phyloP scores from a whole-genome alignment of 495 filamentous ascomycete genomes.

The Neurospora sp. region DNA sequence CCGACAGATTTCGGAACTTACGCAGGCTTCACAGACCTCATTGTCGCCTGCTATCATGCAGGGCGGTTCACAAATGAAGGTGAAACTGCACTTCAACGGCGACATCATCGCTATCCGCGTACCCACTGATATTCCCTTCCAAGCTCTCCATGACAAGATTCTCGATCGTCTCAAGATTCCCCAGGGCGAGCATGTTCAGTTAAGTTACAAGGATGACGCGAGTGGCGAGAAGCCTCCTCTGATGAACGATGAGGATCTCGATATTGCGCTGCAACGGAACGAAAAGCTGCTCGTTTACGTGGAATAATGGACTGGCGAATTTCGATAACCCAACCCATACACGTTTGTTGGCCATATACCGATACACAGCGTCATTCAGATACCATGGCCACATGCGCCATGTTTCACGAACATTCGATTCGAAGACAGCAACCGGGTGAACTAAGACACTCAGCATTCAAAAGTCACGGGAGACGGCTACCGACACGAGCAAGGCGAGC shows the following conservation, averaged over 20 bases:
- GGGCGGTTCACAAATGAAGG: conserved; percentile 54
- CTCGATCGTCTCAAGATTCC: conserved; percentile 63
- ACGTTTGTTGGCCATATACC: not conserved
- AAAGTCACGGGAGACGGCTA: not conserved
- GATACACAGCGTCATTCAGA: not conserved
- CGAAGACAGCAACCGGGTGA: not conserved
- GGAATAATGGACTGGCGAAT: conserved; percentile 22
- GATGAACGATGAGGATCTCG: conserved; percentile 69
- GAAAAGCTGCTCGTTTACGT: conserved; percentile 79
- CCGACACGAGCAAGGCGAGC: not conserved
- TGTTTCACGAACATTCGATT: not conserved
- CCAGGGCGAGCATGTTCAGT: conserved; percentile 51
- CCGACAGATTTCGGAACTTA: conserved; percentile 64
- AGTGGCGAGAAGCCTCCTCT: conserved; percentile 64
- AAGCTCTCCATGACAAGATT: conserved; percentile 72
- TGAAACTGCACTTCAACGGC: conserved; percentile 88
- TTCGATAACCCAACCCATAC: not conserved
- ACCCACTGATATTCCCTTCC: conserved; percentile 65
- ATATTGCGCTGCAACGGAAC: conserved; percentile 69
- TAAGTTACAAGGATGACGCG: conserved; percentile 82
- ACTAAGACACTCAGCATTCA: not conserved
- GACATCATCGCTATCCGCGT: conserved; percentile 88
- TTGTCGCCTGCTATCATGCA: conserved; percentile 37
- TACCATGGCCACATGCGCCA: not conserved
- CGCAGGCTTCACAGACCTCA: conserved; percentile 55